Percentiles rank a stretch among this genome's conserved stretches.
Conservation (phyloP, 1,139 yeast genomes). For the Suhomyces coccinellae region DNA sequence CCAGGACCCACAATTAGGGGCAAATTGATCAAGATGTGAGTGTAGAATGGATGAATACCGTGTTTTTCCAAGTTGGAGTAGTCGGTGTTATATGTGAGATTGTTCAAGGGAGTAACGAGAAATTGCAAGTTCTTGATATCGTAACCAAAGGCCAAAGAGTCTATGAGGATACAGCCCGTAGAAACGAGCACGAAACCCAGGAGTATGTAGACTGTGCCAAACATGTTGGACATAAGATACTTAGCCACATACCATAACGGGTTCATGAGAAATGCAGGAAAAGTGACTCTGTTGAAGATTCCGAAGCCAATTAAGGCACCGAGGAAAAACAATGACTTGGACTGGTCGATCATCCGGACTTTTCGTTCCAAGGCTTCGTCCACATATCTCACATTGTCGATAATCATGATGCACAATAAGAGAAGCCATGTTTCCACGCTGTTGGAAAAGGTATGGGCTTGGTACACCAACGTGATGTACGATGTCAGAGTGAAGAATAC, state of each 20-base stretch:
- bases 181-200: constrained; percentile 38
- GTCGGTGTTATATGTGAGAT: constrained; percentile 66
- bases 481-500: constrained; percentile 71
- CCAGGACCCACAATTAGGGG: constrained; percentile 86
- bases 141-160: constrained; percentile 25
- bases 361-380: constrained; percentile 16
- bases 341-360: constrained; percentile 9
- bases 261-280: constrained; percentile 66
- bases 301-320: constrained; percentile 68
- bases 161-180: constrained; percentile 47
- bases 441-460: constrained; percentile 87
- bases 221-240: constrained; percentile 33
- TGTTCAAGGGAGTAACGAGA: constrained; percentile 73
- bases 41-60: constrained; percentile 79
- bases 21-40: constrained; percentile 70
- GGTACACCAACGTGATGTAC: constrained; percentile 76
- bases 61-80: constrained; percentile 64
- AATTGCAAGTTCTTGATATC: neutral
- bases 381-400: constrained; percentile 44
- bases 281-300: constrained; percentile 80
- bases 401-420: constrained; percentile 52
- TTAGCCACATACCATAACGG: constrained; percentile 52
- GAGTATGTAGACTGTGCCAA: constrained; percentile 22
- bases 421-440: constrained; percentile 76
- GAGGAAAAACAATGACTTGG: constrained; percentile 30